Base-by-base conservation (phyloP, 345 rosid genomes). In the Salix purpurea region DNA sequence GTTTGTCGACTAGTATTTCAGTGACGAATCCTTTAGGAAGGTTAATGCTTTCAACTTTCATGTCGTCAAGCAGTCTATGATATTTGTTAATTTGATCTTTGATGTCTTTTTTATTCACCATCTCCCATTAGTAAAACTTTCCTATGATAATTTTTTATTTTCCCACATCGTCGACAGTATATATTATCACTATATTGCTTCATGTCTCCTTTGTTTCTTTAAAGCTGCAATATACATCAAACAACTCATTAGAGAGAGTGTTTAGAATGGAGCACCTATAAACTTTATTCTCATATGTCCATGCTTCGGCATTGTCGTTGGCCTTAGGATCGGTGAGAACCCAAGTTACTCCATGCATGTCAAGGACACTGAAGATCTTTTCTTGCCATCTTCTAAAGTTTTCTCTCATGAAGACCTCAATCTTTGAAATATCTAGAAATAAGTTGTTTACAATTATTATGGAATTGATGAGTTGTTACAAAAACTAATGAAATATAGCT, bases 131-230 rank as follows among this genome's bases (percentile, higher is more conserved):
- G 42, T 39, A 39, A 39, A 39, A 39, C 11, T 40, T 40, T 40
- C 2, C 44, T 1, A 8, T 11, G 0, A n/a, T 4, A 62, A n/a
- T 2, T 11, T 24, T 62, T 4, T 12, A 0, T n/a, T 62, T 62
- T 0, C 16, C 0, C 7, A 2, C 2, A 40, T 40, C 44, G 4
- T 18, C 0, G 2, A 5, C 9, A 54, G 0, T 32, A 30, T 67
- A 67, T 7, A 6, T 28, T 66, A 4, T 34, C 16, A 21, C 1
- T 1, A 21, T n/a, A 18, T 4, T 46, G 2, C 7, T 28, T 14
- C 21, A 30, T 26, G 32, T 71, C 26, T 48, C 12, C 11, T 71
- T 71, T 14, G 39, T 9, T 46, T 48, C 7, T 19, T 28, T 24
- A 19, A 0, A 12, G 3, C 3, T 19, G 16, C 2, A 70, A n/a